Evolutionary conservation across 116 monocot species (phyloP), one percentile per base, ranked within the genome.

Genomic region (Cymodocea nodosa): DNA sequence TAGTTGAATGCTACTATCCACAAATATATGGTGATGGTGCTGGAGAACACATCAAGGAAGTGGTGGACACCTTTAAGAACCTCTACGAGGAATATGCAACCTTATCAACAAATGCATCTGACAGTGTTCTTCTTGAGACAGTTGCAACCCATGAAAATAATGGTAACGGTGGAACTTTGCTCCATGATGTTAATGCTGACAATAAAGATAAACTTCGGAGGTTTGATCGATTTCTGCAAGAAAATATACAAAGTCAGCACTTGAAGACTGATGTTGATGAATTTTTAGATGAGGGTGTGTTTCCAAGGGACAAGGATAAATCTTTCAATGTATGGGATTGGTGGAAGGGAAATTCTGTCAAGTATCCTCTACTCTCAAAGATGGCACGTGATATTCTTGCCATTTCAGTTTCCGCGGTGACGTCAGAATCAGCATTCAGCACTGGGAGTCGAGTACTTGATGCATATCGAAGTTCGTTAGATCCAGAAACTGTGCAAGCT

Each of bases 341-440:
- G 77, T 82, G 81, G 81, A 74, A 77, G 37, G 59, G 25, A 4
- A 74, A 70, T 24, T 63, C 67, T 30, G 40, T 30, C 13, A 68
- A 70, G 7, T 82, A 77, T 55, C 81, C 74, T 52, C 16, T 77
- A 39, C 76, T 82, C 48, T 76, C 81, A 44, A 73, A 60, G 63
- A 82, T 82, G 81, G 81, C 81, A 24, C 74, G 71, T 19, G 77
- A 82, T 70, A 36, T 77, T 30, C 36, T 82, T 36, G 70, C 66
- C 19, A 74, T 82, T 68, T 70, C 71, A 40, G 57, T 81, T 36
- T 77, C 77, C 11, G 67, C 44, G 5, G 54, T 74, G 5, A 52
- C 66, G 24, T 62, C 67, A 15, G 76, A 82, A 10, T 70, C 71
- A 5, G 68, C 63, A 14, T 82, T 74, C 60, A 70, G 53, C 17